Evolutionary conservation across 1,284 basidiomycete genomes (phyloP).

Genomic region (Schizophyllum amplum): DNA sequence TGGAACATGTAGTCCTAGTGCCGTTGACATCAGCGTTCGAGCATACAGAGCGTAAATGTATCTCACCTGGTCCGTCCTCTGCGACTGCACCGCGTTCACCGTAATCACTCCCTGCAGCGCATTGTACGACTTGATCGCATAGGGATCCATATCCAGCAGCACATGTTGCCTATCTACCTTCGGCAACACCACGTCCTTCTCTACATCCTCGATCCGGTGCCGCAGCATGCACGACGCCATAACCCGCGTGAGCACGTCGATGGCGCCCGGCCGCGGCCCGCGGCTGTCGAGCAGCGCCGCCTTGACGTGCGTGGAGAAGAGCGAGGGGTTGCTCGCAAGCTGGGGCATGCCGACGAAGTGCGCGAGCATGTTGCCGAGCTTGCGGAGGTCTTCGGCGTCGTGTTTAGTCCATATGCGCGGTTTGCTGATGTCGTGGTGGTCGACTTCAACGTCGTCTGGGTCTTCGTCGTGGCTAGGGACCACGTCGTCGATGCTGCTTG

Average conservation of each 20-base stretch:
- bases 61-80: constrained; percentile 55
- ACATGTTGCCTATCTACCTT: constrained; percentile 51
- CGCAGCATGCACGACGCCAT: constrained; percentile 75
- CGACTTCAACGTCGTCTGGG: constrained; percentile 4
- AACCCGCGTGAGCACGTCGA: constrained; percentile 57
- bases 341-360: constrained; percentile 64
- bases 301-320: constrained; percentile 42
- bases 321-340: constrained; percentile 41
- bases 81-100: constrained; percentile 74
- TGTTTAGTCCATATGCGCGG: constrained; percentile 47
- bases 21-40: background rate
- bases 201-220: constrained; percentile 70
- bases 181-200: constrained; percentile 63
- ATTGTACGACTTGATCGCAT: constrained; percentile 74
- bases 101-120: constrained; percentile 66
- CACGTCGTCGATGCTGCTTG: background rate
- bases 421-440: too few species aligned
- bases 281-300: constrained; percentile 42
- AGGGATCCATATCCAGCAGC: constrained; percentile 62
- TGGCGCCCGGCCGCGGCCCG: constrained; percentile 59
- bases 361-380: constrained; percentile 64
- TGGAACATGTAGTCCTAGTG: constrained; percentile 75
- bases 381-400: constrained; percentile 58
- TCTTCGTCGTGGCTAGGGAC: constrained; percentile 8
- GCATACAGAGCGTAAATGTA: constrained; percentile 1